These are phyloP conservation scores for Diaporthe caulivora DNA, from an alignment of 2,329 filamentous ascomycete species.

Conservation along the genomic window DNA sequence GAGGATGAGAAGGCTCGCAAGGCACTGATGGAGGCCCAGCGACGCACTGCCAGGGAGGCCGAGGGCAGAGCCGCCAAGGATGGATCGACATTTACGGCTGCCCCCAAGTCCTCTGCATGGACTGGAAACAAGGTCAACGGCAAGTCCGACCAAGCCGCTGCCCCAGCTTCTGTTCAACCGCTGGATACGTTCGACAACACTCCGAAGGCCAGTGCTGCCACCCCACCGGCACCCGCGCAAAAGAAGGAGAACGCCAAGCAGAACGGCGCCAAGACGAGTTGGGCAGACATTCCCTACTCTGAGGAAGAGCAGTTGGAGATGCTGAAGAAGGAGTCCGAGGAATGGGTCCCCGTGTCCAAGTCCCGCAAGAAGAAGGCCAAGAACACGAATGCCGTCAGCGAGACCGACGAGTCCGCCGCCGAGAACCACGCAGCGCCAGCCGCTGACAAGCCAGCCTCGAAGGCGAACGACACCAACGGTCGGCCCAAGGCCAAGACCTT, in stretches of 20 bases:
- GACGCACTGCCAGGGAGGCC: slow-evolving; percentile 82
- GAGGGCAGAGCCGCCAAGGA: slow-evolving; percentile 89
- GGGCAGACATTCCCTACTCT: slow-evolving; percentile 66
- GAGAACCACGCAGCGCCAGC: slow-evolving; percentile 40
- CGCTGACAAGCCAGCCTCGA: slow-evolving; percentile 41
- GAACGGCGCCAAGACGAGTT: slow-evolving; percentile 54
- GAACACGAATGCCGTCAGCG: slow-evolving; percentile 50
- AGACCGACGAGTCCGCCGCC: slow-evolving; percentile 43
- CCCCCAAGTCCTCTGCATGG: slow-evolving; percentile 56
- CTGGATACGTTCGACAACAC: slow-evolving; percentile 69
- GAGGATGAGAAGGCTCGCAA: slow-evolving; percentile 85
- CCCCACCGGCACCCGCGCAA: slow-evolving; percentile 49
- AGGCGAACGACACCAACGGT: slow-evolving; percentile 46
- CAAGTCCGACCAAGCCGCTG: slow-evolving; percentile 56
- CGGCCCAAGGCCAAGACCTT: slow-evolving; percentile 50
- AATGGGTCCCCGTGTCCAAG: slow-evolving; percentile 71
- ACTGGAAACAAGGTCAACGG: slow-evolving; percentile 55
- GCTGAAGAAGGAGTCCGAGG: slow-evolving; percentile 65
- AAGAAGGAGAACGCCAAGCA: slow-evolving; percentile 51
- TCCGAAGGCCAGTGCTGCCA: slow-evolving; percentile 50
- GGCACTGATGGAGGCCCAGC: slow-evolving; percentile 82
- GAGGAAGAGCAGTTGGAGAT: slow-evolving; percentile 74
- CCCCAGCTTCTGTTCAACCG: slow-evolving; percentile 57
- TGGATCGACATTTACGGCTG: slow-evolving; percentile 71
- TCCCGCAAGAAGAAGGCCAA: slow-evolving; percentile 58